These are phyloP conservation scores for Diplotaxis tenuifolia DNA, from an alignment of 345 rosid species.

Conservation along the genomic window DNA sequence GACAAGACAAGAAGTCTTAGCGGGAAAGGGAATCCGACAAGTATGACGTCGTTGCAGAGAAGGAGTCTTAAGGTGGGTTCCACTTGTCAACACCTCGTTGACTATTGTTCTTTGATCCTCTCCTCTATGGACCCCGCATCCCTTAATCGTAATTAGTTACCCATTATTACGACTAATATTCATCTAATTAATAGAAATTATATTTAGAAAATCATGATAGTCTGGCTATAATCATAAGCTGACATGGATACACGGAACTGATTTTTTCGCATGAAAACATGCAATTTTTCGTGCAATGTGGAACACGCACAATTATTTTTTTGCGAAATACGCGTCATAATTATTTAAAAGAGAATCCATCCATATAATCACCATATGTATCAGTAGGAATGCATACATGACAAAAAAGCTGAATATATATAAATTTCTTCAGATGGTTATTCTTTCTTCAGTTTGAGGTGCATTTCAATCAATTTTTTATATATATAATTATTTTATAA, in stretches of 20 bases:
- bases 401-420: too few relatives aligned
- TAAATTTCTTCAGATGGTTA: too few relatives aligned
- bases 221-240: neutral
- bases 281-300: conserved; percentile 1
- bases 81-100: conserved; percentile 30
- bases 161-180: conserved; percentile 8
- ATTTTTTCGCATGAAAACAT: neutral
- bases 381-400: too few relatives aligned
- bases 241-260: neutral
- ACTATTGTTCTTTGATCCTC: conserved; percentile 22
- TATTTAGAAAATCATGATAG: neutral
- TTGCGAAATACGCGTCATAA: too few relatives aligned
- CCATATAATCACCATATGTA: too few relatives aligned
- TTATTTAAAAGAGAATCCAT: too few relatives aligned
- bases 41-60: conserved; percentile 35
- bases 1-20: conserved; percentile 33
- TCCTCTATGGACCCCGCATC: conserved; percentile 25
- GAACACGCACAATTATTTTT: too few relatives aligned
- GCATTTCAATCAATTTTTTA: too few relatives aligned
- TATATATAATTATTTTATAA: too few relatives aligned
- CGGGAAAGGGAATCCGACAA: conserved; percentile 44
- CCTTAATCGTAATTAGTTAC: neutral
- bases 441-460: too few relatives aligned
- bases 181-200: neutral
- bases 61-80: conserved; percentile 33